These are phyloP conservation scores for Phalaenopsis equestris DNA, from an alignment of 106 monocot species.

Conservation along the genomic window DNA sequence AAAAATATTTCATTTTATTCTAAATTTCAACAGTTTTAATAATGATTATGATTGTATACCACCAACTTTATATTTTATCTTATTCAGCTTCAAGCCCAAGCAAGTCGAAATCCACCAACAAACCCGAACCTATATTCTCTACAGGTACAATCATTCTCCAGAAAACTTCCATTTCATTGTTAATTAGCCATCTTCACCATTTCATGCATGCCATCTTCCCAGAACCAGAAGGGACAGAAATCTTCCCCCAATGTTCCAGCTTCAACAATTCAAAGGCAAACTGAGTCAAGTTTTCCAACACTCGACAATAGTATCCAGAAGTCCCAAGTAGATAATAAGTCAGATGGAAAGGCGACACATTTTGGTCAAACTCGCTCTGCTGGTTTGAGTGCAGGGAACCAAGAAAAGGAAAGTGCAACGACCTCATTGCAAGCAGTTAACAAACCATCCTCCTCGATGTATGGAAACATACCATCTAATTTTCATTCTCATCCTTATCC, in stretches of 20 bases:
- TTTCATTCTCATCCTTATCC: conserved; percentile 39
- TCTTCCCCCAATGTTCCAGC: conserved; percentile 17
- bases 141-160: conserved; percentile 35
- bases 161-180: conserved; percentile 16
- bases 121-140: conserved; percentile 37
- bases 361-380: conserved; percentile 22
- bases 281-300: conserved; percentile 16
- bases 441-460: conserved; percentile 50
- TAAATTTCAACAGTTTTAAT: neutral
- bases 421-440: conserved; percentile 27
- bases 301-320: conserved; percentile 26
- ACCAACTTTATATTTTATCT: neutral
- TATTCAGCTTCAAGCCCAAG: conserved; percentile 46
- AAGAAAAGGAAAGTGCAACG: conserved; percentile 28
- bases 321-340: conserved; percentile 27
- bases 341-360: conserved; percentile 23
- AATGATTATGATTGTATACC: neutral
- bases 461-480: conserved; percentile 26
- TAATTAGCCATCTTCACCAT: conserved; percentile 2
- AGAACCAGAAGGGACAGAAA: conserved; percentile 22
- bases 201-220: conserved; percentile 20
- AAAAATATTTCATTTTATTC: too few relatives aligned
- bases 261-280: conserved; percentile 35
- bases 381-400: conserved; percentile 24
- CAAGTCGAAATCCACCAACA: conserved; percentile 36